Evolutionary conservation across 257 asterid genomes (phyloP).

Genomic region (Lavandula angustifolia): DNA sequence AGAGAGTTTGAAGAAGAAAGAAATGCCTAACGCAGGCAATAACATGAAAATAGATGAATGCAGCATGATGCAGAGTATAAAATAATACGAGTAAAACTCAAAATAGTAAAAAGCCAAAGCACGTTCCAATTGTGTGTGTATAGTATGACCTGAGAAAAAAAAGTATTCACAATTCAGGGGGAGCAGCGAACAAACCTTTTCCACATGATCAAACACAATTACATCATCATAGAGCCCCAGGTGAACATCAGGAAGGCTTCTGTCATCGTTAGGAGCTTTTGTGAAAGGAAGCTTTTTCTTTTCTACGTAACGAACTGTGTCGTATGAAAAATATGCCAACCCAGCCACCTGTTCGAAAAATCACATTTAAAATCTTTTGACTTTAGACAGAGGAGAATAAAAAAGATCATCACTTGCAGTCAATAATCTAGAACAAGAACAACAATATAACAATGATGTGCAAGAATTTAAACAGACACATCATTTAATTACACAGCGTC

Average conservation of each 20-base stretch:
- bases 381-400: slow-evolving; percentile 1
- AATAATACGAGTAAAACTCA: slow-evolving; percentile 19
- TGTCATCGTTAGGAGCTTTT: slow-evolving; percentile 83
- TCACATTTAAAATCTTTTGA: slow-evolving; percentile 11
- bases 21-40: slow-evolving; percentile 15
- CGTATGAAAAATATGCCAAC: slow-evolving; percentile 97
- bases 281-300: slow-evolving; percentile 86
- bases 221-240: slow-evolving; percentile 95
- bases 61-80: slow-evolving; percentile 23
- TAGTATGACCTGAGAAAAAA: slow-evolving; percentile 14
- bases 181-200: slow-evolving; percentile 63
- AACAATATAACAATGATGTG: neutral
- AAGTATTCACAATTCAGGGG: slow-evolving; percentile 11
- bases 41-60: slow-evolving; percentile 25
- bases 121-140: neutral
- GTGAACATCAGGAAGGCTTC: slow-evolving; percentile 92
- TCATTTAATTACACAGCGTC: too few relatives aligned
- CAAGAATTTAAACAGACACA: neutral
- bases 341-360: slow-evolving; percentile 88
- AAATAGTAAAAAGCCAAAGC: slow-evolving; percentile 7
- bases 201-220: slow-evolving; percentile 95
- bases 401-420: slow-evolving; percentile 3
- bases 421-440: slow-evolving; percentile 19
- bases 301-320: slow-evolving; percentile 91
- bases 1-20: slow-evolving; percentile 9